Evolutionary conservation across 495 filamentous ascomycete species (phyloP).

Genomic region (Xylaria intraflava): DNA sequence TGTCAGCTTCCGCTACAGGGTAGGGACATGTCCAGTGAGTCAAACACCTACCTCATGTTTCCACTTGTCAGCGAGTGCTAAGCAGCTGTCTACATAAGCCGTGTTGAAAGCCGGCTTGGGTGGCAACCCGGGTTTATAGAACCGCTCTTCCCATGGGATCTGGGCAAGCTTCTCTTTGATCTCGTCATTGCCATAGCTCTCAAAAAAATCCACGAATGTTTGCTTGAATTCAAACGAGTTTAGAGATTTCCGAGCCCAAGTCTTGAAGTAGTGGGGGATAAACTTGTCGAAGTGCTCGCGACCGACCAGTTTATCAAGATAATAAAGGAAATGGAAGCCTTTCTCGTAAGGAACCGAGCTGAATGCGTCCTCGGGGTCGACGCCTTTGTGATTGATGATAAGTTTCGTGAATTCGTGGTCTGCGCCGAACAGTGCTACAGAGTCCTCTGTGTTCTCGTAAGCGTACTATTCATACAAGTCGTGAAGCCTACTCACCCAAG

Average conservation of each 20-base stretch:
- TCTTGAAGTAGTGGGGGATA: constrained; percentile 91
- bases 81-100: constrained; percentile 77
- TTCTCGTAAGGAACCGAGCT: constrained; percentile 77
- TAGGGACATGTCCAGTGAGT: neutral
- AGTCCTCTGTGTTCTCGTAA: constrained; percentile 48
- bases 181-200: constrained; percentile 52
- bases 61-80: constrained; percentile 76
- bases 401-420: constrained; percentile 92
- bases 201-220: constrained; percentile 79
- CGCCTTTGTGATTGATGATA: constrained; percentile 74
- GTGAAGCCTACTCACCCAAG: constrained; percentile 34
- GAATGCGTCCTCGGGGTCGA: constrained; percentile 94
- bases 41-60: constrained; percentile 31
- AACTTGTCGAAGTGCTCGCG: constrained; percentile 83
- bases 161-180: constrained; percentile 57
- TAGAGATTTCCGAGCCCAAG: constrained; percentile 70
- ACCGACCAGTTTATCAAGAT: constrained; percentile 79
- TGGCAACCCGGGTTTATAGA: constrained; percentile 77
- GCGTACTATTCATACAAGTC: constrained; percentile 27
- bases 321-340: constrained; percentile 58
- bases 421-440: constrained; percentile 65
- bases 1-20: neutral
- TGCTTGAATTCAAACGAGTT: constrained; percentile 90
- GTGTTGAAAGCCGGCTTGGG: constrained; percentile 89
- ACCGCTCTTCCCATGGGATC: constrained; percentile 84